Conservation (phyloP, 176 grass and related monocot genomes). For the Chloris gayana region DNA sequence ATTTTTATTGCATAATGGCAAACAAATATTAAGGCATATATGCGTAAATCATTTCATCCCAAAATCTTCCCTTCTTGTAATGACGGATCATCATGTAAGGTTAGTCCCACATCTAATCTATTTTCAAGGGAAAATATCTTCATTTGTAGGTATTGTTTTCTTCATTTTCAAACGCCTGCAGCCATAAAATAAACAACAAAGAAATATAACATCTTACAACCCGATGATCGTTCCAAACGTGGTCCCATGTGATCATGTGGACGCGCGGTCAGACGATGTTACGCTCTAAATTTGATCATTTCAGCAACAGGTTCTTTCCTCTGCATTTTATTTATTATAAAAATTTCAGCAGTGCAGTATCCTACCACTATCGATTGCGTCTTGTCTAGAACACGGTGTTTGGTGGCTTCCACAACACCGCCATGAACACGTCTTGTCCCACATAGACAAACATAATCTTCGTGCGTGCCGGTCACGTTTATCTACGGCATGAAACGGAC, state of each 20-base stretch:
- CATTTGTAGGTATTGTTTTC: neutral
- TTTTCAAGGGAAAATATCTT: neutral
- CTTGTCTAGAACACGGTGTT: slow-evolving; percentile 20
- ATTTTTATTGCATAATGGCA: no score
- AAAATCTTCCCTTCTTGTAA: neutral
- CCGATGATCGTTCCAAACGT: neutral
- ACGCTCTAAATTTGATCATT: neutral
- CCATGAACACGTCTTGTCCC: slow-evolving; percentile 11
- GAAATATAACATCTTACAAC: neutral
- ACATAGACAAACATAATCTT: neutral
- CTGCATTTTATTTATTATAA: no score
- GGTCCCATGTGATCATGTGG: neutral
- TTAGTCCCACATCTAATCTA: slow-evolving; percentile 12
- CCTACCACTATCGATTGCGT: no score
- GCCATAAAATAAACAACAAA: neutral
- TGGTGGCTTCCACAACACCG: slow-evolving; percentile 8
- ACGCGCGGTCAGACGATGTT: neutral
- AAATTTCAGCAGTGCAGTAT: no score
- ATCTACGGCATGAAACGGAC: slow-evolving; percentile 26
- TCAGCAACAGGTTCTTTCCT: neutral
- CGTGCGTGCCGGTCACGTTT: slow-evolving; percentile 43
- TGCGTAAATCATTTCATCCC: neutral
- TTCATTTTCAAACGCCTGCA: neutral
- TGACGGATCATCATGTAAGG: slow-evolving; percentile 26
- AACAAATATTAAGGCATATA: no score